Conservation (phyloP, 73 alveolate genomes). For the Paraurostyla sp. region DNA sequence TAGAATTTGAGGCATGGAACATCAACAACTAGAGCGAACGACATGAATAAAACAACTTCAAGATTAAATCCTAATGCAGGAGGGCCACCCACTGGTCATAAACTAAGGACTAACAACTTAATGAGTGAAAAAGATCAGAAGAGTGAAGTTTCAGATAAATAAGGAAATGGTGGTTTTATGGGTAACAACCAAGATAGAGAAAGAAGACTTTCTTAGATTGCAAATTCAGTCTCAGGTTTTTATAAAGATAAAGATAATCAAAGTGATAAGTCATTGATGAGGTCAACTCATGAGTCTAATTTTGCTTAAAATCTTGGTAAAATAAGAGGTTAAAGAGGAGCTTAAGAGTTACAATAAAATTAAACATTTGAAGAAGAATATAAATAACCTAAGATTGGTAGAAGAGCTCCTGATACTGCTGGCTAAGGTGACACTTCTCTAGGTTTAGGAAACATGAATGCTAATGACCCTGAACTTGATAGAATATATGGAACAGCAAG, state of each 20-base stretch:
- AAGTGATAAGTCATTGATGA: constrained; percentile 17
- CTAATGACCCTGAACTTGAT: constrained; percentile 24
- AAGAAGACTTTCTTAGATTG: constrained; percentile 2
- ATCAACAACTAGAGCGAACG: not conserved
- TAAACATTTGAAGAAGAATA: not conserved
- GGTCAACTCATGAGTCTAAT: constrained; percentile 35
- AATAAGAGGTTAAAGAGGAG: not conserved
- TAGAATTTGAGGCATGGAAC: not conserved
- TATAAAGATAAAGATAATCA: constrained; percentile 6
- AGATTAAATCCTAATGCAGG: not conserved
- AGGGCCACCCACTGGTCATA: not conserved
- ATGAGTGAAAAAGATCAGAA: constrained; percentile 19
- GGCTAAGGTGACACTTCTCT: no score
- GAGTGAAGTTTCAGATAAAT: not conserved
- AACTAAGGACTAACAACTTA: constrained; percentile 12
- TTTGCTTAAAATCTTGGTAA: constrained; percentile 23
- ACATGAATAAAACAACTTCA: not conserved
- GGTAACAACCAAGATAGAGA: constrained; percentile 12
- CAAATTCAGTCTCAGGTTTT: constrained; percentile 54
- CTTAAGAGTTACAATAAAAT: not conserved
- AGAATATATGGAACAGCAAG: constrained; percentile 41
- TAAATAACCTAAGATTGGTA: not conserved
- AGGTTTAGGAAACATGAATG: no score
- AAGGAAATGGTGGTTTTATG: no score
- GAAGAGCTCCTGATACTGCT: constrained; percentile 21